A percentile compares a stretch with the other conserved stretches of the same genome.
These are phyloP conservation scores for Amyloporia xantha DNA, from an alignment of 768 basidiomycete species.

Conservation along the genomic window DNA sequence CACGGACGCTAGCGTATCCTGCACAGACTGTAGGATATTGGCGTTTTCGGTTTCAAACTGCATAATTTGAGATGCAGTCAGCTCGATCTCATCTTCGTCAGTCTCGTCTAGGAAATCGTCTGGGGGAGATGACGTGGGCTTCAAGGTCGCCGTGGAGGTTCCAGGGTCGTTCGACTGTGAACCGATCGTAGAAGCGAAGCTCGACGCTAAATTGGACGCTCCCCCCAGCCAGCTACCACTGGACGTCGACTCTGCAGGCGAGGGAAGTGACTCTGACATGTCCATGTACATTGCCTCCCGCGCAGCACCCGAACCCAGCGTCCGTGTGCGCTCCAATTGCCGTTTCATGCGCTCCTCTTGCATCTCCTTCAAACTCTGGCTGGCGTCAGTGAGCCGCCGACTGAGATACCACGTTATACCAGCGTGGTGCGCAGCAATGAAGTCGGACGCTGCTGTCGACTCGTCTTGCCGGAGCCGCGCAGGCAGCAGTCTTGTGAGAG, in stretches of 20 bases:
- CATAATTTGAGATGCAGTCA: constrained; percentile 82
- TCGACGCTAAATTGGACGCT: constrained; percentile 46
- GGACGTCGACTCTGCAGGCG: constrained; percentile 15
- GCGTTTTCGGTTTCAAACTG: constrained; percentile 94
- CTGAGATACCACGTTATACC: constrained; percentile 89
- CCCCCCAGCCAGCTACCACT: constrained; percentile 56
- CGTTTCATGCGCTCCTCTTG: constrained; percentile 92
- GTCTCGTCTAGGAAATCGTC: constrained; percentile 50
- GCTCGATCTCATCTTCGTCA: constrained; percentile 67
- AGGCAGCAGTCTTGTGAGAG: constrained; percentile 65
- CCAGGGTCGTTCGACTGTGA: constrained; percentile 24
- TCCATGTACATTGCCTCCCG: constrained; percentile 48
- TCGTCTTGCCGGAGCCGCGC: constrained; percentile 58
- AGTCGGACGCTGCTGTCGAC: constrained; percentile 53
- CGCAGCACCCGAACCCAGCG: constrained; percentile 75
- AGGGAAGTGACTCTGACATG: constrained; percentile 7
- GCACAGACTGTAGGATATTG: constrained; percentile 73
- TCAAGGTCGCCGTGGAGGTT: constrained; percentile 15
- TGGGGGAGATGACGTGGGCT: constrained; percentile 24
- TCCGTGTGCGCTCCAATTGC: constrained; percentile 76
- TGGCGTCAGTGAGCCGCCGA: constrained; percentile 70
- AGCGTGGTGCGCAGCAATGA: constrained; percentile 86
- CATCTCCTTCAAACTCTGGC: constrained; percentile 75
- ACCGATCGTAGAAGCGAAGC: constrained; percentile 37
- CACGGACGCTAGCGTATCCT: constrained; percentile 82